Evolutionary conservation across 2,329 filamentous ascomycete species (phyloP).

Genomic region (Neobulgaria alba): DNA sequence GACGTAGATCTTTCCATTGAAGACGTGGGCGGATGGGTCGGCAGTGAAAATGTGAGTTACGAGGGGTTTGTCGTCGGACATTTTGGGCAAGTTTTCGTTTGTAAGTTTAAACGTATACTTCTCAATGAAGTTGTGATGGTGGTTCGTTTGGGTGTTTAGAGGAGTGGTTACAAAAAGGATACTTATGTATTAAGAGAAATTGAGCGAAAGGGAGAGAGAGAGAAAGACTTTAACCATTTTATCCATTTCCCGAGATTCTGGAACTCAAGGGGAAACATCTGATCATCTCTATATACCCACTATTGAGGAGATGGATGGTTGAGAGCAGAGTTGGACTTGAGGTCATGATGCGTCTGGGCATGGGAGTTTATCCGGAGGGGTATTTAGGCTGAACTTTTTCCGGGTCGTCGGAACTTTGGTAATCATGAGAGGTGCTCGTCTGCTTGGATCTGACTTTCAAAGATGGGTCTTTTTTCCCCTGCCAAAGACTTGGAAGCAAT

Average conservation of each 20-base stretch:
- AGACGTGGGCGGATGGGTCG: constrained; percentile 73
- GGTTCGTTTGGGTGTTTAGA: no score
- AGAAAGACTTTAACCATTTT: not conserved
- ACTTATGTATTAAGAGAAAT: no score
- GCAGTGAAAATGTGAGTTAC: constrained; percentile 72
- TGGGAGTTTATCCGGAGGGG: not conserved
- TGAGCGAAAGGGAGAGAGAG: no score
- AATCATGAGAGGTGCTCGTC: no score
- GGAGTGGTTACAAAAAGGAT: no score
- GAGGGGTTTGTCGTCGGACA: constrained; percentile 38
- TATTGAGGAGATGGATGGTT: no score
- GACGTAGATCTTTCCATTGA: constrained; percentile 66
- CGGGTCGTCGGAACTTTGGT: not conserved
- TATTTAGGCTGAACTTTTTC: not conserved
- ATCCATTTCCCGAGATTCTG: no score
- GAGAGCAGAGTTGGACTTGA: not conserved
- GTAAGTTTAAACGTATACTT: no score
- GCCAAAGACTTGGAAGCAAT: no score
- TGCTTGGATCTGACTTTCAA: no score
- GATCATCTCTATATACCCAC: not conserved
- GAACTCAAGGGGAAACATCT: not conserved
- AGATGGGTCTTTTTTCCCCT: no score
- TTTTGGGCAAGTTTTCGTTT: constrained; percentile 1
- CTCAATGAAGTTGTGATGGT: no score
- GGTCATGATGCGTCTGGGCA: not conserved